A percentile compares a stretch with the other conserved stretches of the same genome.
Evolutionary conservation across 352 stramenopile genomes (phyloP).

Genomic region (Globisporangium uncinulatum): DNA sequence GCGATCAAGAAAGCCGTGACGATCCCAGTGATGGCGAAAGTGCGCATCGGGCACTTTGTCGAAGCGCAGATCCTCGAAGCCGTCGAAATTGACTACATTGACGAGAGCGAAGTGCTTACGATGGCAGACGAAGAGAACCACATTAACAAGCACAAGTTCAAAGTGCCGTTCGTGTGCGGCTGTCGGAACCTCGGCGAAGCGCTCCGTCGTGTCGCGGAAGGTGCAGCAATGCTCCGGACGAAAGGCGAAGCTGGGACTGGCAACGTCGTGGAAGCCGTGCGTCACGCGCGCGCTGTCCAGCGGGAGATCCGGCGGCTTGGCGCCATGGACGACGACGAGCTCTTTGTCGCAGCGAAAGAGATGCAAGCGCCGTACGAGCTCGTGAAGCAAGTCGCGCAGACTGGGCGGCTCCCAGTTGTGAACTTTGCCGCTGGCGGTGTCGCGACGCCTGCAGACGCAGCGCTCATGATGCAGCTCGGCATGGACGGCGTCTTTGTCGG

Average conservation of each 20-base stretch:
- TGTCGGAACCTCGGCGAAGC: conserved; percentile 98
- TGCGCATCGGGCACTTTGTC: conserved; percentile 98
- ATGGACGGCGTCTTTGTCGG: conserved; percentile 99
- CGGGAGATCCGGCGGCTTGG: conserved; percentile 89
- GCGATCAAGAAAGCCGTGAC: conserved; percentile 98
- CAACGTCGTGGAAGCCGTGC: conserved; percentile 98
- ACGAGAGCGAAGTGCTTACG: conserved; percentile 97
- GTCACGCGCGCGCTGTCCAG: conserved; percentile 92
- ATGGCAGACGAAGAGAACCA: conserved; percentile 98
- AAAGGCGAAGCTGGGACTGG: conserved; percentile 98
- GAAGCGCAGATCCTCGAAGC: conserved; percentile 98
- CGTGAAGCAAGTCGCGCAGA: conserved; percentile 90
- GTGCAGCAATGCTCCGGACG: conserved; percentile 96
- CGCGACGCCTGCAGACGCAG: conserved; percentile 96
- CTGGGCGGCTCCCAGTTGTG: conserved; percentile 92
- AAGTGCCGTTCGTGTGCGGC: conserved; percentile 98
- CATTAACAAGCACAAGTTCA: conserved; percentile 97
- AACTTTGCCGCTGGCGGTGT: conserved; percentile 98
- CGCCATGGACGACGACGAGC: conserved; percentile 95
- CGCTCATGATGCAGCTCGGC: conserved; percentile 99
- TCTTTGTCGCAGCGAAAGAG: conserved; percentile 97
- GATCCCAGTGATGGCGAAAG: conserved; percentile 99
- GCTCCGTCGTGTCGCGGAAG: conserved; percentile 92
- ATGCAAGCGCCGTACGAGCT: conserved; percentile 94
- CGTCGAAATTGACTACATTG: conserved; percentile 98